These are phyloP conservation scores for Russula sp. DNA, from an alignment of 768 basidiomycete genomes.

Conservation along the genomic window DNA sequence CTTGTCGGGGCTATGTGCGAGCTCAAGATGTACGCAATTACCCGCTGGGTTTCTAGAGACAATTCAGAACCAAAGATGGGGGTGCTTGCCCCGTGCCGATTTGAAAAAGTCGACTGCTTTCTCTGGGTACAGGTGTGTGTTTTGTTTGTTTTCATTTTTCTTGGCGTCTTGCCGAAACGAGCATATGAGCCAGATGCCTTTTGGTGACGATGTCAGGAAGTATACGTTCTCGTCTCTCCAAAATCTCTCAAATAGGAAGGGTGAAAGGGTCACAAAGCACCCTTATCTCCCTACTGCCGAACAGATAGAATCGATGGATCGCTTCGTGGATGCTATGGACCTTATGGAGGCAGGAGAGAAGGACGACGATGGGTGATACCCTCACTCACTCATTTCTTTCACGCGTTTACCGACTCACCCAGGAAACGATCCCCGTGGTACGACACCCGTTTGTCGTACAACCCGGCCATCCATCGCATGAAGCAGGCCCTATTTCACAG, in stretches of 20 bases:
- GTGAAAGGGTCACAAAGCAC: constrained; percentile 70
- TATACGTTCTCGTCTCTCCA: constrained; percentile 84
- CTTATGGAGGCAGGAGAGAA: constrained; percentile 73
- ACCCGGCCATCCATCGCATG: constrained; percentile 84
- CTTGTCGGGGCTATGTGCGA: constrained; percentile 77
- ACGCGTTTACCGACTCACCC: constrained; percentile 12
- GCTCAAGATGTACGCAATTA: constrained; percentile 69
- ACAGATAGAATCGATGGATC: constrained; percentile 79
- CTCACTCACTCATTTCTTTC: not conserved
- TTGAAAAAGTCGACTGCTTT: constrained; percentile 71
- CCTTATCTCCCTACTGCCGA: constrained; percentile 77
- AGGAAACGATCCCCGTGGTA: constrained; percentile 75
- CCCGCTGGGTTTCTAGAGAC: constrained; percentile 75
- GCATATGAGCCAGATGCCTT: constrained; percentile 71
- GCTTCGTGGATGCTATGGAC: constrained; percentile 87
- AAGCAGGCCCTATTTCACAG: constrained; percentile 93
- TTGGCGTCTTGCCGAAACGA: not conserved
- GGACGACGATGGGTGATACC: constrained; percentile 64
- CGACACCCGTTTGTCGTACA: constrained; percentile 71
- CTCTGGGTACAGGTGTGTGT: constrained; percentile 72
- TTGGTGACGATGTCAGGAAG: constrained; percentile 89
- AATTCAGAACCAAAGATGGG: constrained; percentile 84
- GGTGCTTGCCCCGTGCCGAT: constrained; percentile 58
- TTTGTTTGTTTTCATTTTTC: constrained; percentile 24
- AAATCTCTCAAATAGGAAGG: constrained; percentile 68